Evolutionary conservation across 202 grass and related monocot species (phyloP), one percentile per base, ranked within the genome.

Genomic region (Sporobolus alterniflorus): DNA sequence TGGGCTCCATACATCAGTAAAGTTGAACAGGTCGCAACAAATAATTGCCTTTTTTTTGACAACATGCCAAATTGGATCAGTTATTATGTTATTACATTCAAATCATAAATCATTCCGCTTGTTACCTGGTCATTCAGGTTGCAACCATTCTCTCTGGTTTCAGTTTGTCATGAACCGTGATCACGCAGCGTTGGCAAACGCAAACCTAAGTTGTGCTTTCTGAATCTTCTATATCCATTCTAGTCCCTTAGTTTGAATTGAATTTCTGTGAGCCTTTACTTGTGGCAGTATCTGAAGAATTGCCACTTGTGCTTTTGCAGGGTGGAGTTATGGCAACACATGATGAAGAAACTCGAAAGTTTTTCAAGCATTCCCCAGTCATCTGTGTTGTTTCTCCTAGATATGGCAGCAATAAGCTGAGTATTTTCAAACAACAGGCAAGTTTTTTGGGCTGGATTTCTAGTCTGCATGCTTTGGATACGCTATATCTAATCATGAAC

Each of bases 371-470:
- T 88, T 98, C 93, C 22, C 93, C 96, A 49, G 96, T 98, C 79
- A 95, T 95, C 25, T 98, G 96, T 78, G 87, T 93, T 83, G 74
- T 98, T 60, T 90, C 93, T 54, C 93, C 96, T 64, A 89, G 96
- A 60, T 95, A 95, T 85, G 96, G 91, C 33, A 95, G 96, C 87
- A 90, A 44, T 83, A 98, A 98, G 72, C 91, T 98, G 41, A 98
- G 96, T 89, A 87, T 98, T 88, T 89, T 98, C 84, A 98, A 95
- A 81, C 92, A 98, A 69, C 93, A 98, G 89, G 96, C 88, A 92
- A 85, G 89, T 85, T 86, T 61, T n/a, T 56, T 52, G 22, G 24
- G 15, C 77, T 26, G 52, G 33, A 71, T 67, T 57, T 83, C 82
- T 74, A 46, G 3, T 30, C 22, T 33, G 33, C 21, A 28, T 61